phyloP scores from a whole-genome alignment of 2,329 filamentous ascomycete genomes.

The Colletotrichum orbiculare region DNA sequence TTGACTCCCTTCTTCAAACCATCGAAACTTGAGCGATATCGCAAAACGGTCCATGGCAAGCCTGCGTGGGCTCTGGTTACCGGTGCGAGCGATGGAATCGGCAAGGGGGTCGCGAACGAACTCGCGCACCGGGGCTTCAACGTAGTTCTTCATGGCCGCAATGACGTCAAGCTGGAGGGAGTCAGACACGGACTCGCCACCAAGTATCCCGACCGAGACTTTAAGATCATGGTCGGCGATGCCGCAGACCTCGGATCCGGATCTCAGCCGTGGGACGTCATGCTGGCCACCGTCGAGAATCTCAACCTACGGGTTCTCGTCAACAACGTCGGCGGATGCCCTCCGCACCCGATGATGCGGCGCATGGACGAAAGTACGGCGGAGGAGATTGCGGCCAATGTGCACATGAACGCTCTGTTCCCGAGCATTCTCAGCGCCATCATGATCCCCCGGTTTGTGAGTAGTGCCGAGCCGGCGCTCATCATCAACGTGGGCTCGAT shows the following conservation, averaged over 20 bases:
- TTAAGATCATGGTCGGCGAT: slow-evolving; percentile 58
- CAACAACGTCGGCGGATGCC: slow-evolving; percentile 38
- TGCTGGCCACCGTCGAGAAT: slow-evolving; percentile 27
- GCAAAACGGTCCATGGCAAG: slow-evolving; percentile 36
- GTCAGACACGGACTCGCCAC: slow-evolving; percentile 53
- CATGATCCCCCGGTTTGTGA: slow-evolving; percentile 18
- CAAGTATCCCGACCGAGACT: slow-evolving; percentile 51
- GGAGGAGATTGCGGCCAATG: slow-evolving; percentile 19
- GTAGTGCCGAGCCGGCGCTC: slow-evolving; percentile 19
- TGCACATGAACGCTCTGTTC: slow-evolving; percentile 33
- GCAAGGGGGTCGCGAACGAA: slow-evolving; percentile 60
- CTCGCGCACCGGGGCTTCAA: slow-evolving; percentile 65
- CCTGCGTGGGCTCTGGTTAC: slow-evolving; percentile 61
- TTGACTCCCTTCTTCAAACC: slow-evolving; percentile 23
- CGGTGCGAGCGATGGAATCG: slow-evolving; percentile 66
- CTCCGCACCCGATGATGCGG: slow-evolving; percentile 15
- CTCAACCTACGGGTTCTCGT: slow-evolving; percentile 39
- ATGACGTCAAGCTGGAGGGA: slow-evolving; percentile 56
- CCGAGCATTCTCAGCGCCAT: slow-evolving; percentile 27
- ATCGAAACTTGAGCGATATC: slow-evolving; percentile 40
- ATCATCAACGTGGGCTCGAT: slow-evolving; percentile 34
- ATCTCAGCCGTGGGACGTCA: slow-evolving; percentile 23
- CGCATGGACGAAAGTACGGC: slow-evolving; percentile 20
- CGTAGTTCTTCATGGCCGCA: slow-evolving; percentile 68
- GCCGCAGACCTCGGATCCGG: slow-evolving; percentile 41